Base-by-base conservation (phyloP, 1,139 yeast genomes). In the Scheffersomyces segobiensis region DNA sequence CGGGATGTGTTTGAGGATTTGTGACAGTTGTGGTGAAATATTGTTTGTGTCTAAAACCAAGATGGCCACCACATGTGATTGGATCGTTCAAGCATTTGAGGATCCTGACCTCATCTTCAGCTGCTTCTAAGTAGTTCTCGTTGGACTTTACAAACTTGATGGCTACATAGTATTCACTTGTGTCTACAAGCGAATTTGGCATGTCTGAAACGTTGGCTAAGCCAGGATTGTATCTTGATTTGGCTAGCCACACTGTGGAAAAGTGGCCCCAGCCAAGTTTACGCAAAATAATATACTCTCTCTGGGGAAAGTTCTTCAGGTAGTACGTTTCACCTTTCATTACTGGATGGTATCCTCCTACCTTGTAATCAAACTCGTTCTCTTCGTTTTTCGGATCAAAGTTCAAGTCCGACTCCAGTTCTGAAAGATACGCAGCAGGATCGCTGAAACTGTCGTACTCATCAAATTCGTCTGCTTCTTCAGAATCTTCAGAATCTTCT, bases 231-330 rank as follows among this genome's bases (percentile, higher is more conserved):
- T 55, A 56, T 21, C 63, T 57, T 3, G 64, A 61, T 60, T 79
- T 83, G 8, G 96, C 95, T 32, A 91, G 78, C 97, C 97, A 91
- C 46, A 91, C 97, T 1, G 97, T 91, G 46, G 93, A 87, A 68
- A 91, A 91, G 71, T 91, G 96, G 52, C 97, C 97, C 96, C 97
- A 91, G 7, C 97, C 97, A 5, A 92, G 78, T 71, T 92, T 92
- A 60, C 97, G 81, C 20, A 89, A 87, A 53, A 92, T 75, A 3
- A 85, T 80, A 71, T 92, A 92, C 48, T 67, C 69, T 17, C 66
- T 53, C 42, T 58, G 55, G 42, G 57, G 55, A 21, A 54, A 57
- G 61, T 79, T 79, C 10, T 80, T 78, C 48, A 82, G 76, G 62
- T 88, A 87, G 69, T 87, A 89, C 19, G 75, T 74, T 68, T 92